Evolutionary conservation across 176 grass and related monocot genomes (phyloP).

Genomic region (Carex cristatella): DNA sequence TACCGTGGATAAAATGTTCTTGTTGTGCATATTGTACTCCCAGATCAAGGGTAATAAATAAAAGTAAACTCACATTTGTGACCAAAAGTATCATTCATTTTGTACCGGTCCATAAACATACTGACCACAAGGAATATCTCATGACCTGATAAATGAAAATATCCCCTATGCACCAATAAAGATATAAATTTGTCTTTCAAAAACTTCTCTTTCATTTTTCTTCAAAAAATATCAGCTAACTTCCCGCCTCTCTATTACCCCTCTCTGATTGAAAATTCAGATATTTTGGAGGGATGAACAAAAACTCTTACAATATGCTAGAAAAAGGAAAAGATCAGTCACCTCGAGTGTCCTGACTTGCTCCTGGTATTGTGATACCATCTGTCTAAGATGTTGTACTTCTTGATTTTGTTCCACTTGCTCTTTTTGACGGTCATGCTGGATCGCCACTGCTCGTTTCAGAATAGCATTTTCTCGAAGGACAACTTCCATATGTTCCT

Average conservation of each 20-base stretch:
- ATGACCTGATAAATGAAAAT: neutral
- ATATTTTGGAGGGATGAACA: neutral
- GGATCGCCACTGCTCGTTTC: conserved; percentile 72
- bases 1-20: neutral
- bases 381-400: conserved; percentile 55
- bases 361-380: conserved; percentile 62
- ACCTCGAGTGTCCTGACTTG: conserved; percentile 73
- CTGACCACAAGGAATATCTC: neutral
- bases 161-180: neutral
- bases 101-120: neutral
- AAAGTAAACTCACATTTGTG: neutral
- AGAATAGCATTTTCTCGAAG: conserved; percentile 55
- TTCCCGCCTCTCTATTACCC: neutral
- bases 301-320: neutral
- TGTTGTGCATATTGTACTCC: neutral
- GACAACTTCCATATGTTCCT: conserved; percentile 48
- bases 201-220: neutral
- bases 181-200: conserved; percentile 1
- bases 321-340: conserved; percentile 7
- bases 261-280: conserved; percentile 1
- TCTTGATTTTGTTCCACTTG: conserved; percentile 45
- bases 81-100: neutral
- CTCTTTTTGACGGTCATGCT: conserved; percentile 63
- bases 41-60: neutral
- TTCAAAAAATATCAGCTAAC: neutral